These are phyloP conservation scores for Aeschynomene evenia DNA, from an alignment of 306 rosid species.

Conservation along the genomic window DNA sequence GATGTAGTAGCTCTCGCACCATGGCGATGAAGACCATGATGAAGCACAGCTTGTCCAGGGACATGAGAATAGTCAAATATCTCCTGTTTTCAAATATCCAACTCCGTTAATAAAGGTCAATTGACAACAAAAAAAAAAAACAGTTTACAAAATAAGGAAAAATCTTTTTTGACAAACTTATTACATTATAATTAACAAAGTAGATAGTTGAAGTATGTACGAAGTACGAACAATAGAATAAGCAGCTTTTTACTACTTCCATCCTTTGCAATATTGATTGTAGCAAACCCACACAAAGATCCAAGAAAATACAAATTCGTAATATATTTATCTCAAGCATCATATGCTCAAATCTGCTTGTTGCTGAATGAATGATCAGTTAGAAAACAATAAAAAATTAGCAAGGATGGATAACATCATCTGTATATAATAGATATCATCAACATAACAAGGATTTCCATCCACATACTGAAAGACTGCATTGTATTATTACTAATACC, in stretches of 20 bases:
- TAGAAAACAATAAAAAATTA: slow-evolving; percentile 5
- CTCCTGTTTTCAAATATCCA: slow-evolving; percentile 44
- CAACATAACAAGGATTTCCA: slow-evolving; percentile 7
- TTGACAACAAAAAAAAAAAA: not conserved
- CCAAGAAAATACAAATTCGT: not conserved
- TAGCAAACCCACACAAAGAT: not conserved
- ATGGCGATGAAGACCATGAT: slow-evolving; percentile 58
- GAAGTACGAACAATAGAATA: not conserved
- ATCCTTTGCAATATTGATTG: not conserved
- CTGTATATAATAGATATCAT: slow-evolving; percentile 3
- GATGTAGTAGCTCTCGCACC: slow-evolving; percentile 55
- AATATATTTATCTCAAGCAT: not conserved
- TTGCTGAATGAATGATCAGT: not conserved
- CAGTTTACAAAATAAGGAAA: not conserved
- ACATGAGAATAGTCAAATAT: slow-evolving; percentile 45
- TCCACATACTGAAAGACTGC: not conserved
- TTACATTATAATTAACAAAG: not conserved
- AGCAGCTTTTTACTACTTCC: not conserved
- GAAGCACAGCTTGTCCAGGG: slow-evolving; percentile 55
- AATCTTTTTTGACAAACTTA: not conserved
- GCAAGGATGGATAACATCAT: not conserved
- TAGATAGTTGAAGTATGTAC: not conserved
- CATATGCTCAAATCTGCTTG: slow-evolving; percentile 21
- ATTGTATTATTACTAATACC: not conserved
- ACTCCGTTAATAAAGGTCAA: slow-evolving; percentile 23